Evolutionary conservation across 176 grass and related monocot genomes (phyloP), one percentile per base, ranked within the genome.

Genomic region (Oryza meyeriana): DNA sequence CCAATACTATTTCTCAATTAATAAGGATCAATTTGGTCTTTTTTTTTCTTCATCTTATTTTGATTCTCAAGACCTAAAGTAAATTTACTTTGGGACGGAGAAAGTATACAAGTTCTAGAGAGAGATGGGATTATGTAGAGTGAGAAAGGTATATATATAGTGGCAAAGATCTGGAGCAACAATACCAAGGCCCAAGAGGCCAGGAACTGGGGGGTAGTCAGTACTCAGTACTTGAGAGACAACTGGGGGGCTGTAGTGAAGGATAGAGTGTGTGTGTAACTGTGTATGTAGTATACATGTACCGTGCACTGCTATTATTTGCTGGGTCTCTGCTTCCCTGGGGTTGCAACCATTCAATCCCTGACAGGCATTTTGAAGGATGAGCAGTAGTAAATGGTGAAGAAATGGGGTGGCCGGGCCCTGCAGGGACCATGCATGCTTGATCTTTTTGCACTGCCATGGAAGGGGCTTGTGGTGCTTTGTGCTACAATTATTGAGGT

Each of bases 401-500:
- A 57, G 4, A 36, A 55, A 55, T 22, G 50, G 50, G 18, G 3
- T 20, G 50, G 20, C 50, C 50, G 50, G 50, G 50, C 50, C 18
- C 50, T 55, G 20, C 50, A 55, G 50, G 47, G 50, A 55, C 50
- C 50, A 55, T 55, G 48, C 80, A 80, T 81, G 85, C 75, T 87
- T 85, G 65, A 59, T 59, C 74, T 36, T 86, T 79, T 80, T 33
- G 35, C 81, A 66, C 86, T 77, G 59, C n/a, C 81, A 77, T 81
- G 50, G 25, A 85, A 71, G 52, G 24, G 13, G n/a, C 28, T 25
- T 36, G 85, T 38, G 65, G 50, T 55, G 20, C 50, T 55, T 55
- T 55, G 50, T 55, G 20, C 71, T 13, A 27, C 89, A 91, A 91
- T 91, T 91, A 91, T 91, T 91, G 89, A 65, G 77, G 76, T 22